Conservation (phyloP, 2,329 filamentous ascomycete genomes). For the Xylaria sp. region DNA sequence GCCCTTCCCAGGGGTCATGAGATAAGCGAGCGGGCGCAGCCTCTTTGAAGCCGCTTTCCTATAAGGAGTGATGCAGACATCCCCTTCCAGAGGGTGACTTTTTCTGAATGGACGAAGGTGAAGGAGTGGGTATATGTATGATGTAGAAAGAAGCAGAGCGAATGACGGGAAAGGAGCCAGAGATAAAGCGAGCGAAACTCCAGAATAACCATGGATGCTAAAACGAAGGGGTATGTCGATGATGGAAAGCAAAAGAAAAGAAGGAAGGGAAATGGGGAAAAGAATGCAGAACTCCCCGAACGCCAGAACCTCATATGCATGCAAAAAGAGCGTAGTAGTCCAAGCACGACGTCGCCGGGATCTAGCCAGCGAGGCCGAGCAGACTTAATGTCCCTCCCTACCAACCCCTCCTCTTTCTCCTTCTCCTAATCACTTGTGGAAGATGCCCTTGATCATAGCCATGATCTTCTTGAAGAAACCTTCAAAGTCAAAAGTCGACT, state of each 20-base stretch:
- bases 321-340: background rate
- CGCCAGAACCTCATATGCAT: conserved; percentile 9
- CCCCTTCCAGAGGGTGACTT: conserved; percentile 10
- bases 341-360: background rate
- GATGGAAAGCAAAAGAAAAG: conserved; percentile 1
- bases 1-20: background rate
- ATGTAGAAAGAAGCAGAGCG: background rate
- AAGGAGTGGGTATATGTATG: background rate
- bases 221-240: conserved; percentile 31
- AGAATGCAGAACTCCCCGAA: conserved; percentile 3
- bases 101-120: background rate
- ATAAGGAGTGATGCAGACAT: background rate
- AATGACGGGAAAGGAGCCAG: background rate
- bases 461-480: conserved; percentile 29
- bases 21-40: conserved; percentile 13
- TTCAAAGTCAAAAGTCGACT: conserved; percentile 30
- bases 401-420: background rate
- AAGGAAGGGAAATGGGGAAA: no score
- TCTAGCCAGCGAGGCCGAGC: background rate
- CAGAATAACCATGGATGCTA: background rate
- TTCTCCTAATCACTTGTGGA: conserved; percentile 24
- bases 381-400: background rate
- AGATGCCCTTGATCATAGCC: conserved; percentile 24
- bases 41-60: background rate
- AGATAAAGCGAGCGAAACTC: background rate